A percentile compares a stretch with the other conserved stretches of the same genome.
phyloP scores from a whole-genome alignment of 2,329 filamentous ascomycete genomes.

The Rachicladosporium sp. region DNA sequence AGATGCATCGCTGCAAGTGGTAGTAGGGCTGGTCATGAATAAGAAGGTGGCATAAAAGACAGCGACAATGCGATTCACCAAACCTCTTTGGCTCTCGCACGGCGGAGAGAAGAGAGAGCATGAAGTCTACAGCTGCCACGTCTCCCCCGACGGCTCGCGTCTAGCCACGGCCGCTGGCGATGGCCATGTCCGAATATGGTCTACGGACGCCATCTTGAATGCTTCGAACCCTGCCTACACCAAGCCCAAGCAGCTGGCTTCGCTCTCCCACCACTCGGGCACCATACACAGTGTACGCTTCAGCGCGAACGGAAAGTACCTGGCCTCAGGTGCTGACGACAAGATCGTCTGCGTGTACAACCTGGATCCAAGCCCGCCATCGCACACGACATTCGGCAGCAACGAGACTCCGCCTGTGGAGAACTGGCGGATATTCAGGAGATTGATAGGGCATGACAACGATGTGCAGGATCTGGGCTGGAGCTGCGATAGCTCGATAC shows the following conservation, averaged over 20 bases:
- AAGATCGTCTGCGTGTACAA: slow-evolving; percentile 98
- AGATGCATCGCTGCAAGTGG: too few species aligned
- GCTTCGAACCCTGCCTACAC: slow-evolving; percentile 58
- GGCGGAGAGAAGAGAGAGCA: slow-evolving; percentile 96
- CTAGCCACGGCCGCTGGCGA: slow-evolving; percentile 93
- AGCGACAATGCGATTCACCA: slow-evolving; percentile 53
- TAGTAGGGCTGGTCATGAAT: too few species aligned
- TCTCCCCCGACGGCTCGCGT: slow-evolving; percentile 85
- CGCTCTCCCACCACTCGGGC: slow-evolving; percentile 96
- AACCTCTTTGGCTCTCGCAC: slow-evolving; percentile 91
- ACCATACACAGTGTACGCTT: slow-evolving; percentile 96
- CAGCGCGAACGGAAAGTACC: slow-evolving; percentile 85
- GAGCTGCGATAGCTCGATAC: slow-evolving; percentile 89
- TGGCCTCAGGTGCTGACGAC: slow-evolving; percentile 94
- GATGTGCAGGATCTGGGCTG: slow-evolving; percentile 96
- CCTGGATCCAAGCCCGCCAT: slow-evolving; percentile 67
- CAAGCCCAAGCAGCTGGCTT: slow-evolving; percentile 83
- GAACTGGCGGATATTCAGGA: slow-evolving; percentile 93
- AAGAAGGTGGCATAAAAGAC: too few species aligned
- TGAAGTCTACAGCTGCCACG: slow-evolving; percentile 95
- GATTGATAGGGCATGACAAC: slow-evolving; percentile 92
- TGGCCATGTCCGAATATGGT: slow-evolving; percentile 96
- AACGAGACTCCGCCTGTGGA: slow-evolving; percentile 88
- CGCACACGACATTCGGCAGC: slow-evolving; percentile 66
- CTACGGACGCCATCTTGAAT: slow-evolving; percentile 82